Percentiles rank a stretch among this genome's conserved stretches.
Evolutionary conservation across 2,329 filamentous ascomycete genomes (phyloP).

Genomic region (Thelonectria discophora): DNA sequence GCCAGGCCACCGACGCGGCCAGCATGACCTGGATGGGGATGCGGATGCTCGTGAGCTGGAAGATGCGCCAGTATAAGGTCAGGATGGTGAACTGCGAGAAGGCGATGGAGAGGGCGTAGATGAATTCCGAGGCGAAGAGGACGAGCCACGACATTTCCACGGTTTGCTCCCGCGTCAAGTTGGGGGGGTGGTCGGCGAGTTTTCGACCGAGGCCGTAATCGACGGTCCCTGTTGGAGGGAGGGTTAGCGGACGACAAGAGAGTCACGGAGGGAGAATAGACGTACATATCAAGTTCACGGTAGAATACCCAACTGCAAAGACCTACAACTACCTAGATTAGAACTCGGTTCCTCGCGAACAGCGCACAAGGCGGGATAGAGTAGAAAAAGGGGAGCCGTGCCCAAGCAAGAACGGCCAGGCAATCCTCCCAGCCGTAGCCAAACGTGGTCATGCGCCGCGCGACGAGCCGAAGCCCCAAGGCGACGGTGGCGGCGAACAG

Average conservation of each 20-base stretch:
- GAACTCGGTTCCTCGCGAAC: slow-evolving; percentile 5
- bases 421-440: slow-evolving; percentile 36
- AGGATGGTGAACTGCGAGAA: slow-evolving; percentile 43
- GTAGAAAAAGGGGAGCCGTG: slow-evolving; percentile 17
- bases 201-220: slow-evolving; percentile 28
- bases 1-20: slow-evolving; percentile 36
- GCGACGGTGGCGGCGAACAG: slow-evolving; percentile 34
- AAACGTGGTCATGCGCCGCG: slow-evolving; percentile 35
- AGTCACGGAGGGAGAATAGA: background rate
- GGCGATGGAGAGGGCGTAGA: slow-evolving; percentile 41
- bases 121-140: slow-evolving; percentile 30
- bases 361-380: background rate
- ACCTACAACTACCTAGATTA: slow-evolving; percentile 23
- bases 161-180: background rate
- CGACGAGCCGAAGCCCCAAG: slow-evolving; percentile 30
- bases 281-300: slow-evolving; percentile 31
- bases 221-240: slow-evolving; percentile 26
- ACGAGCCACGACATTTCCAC: slow-evolving; percentile 27
- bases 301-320: slow-evolving; percentile 29
- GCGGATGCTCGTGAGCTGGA: slow-evolving; percentile 39
- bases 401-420: slow-evolving; percentile 35
- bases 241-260: slow-evolving; percentile 1
- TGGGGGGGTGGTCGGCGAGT: background rate
- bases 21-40: slow-evolving; percentile 39
- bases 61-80: slow-evolving; percentile 44